Evolutionary conservation across 768 basidiomycete species (phyloP), one percentile per base, ranked within the genome.

Genomic region (Galerina marginata): DNA sequence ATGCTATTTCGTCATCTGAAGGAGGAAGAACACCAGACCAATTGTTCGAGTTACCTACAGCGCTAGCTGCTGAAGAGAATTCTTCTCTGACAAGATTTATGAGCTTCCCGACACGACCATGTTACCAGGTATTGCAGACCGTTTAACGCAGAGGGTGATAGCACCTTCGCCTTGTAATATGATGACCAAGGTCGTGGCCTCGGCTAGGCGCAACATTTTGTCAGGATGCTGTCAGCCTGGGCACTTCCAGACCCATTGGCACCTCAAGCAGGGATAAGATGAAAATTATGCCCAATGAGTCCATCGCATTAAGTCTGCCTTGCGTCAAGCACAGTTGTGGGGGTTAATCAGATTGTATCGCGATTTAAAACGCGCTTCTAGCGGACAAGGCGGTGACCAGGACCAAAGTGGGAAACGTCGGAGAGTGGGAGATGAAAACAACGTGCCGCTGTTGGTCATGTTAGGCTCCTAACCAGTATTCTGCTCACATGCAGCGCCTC

Each of bases 161-260:
- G 80, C 89, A 16, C 82, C 95, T 65, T 85, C 91, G 57, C 94
- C 94, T 26, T 84, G 90, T 58, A 92, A 89, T 78, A 90, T 96
- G 91, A 96, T 94, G 88, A 90, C 94, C 80, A 94, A 93, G 87
- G 93, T 95, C 58, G 90, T 93, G 60, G 92, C 94, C 60, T 93
- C 95, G 50, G 93, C 94, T 56, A 95, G 96, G 82, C 83, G 95
- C 69, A 96, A 93, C 94, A 95, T 85, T 94, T 92, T 56, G 95
- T 96, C 77, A 96, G 95, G 92, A 95, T 79, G 91, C 91, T 61
- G 90, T 89, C 44, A 92, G 91, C 69, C 79, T 92, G 66, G 95
- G 93, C 45, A 95, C 67, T 96, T 96, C 95, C 94, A 96, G 82
- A 95, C 95, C 74, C 79, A 95, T 78, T 96, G 95, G 94, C 90